A percentile compares a stretch with the other conserved stretches of the same genome.
These are phyloP conservation scores for Rhynchosporium graminicola DNA, from an alignment of 2,329 filamentous ascomycete genomes.

Conservation along the genomic window DNA sequence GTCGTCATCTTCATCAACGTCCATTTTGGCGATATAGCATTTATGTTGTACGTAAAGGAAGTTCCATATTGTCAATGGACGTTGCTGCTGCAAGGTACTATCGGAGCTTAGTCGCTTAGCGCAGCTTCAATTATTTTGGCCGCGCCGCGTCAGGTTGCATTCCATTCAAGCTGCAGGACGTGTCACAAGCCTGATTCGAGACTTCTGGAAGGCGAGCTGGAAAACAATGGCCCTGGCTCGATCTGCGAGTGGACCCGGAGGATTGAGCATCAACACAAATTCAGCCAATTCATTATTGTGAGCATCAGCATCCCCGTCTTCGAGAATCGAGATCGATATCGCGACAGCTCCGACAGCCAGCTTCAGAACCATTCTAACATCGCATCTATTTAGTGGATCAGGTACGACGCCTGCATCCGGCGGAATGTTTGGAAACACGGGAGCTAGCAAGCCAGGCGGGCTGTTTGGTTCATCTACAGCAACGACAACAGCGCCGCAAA, in stretches of 20 bases:
- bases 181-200: slow-evolving; percentile 12
- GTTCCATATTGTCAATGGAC: background rate
- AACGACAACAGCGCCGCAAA: slow-evolving; percentile 31
- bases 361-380: slow-evolving; percentile 24
- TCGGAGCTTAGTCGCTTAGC: slow-evolving; percentile 30
- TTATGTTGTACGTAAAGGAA: slow-evolving; percentile 8
- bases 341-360: slow-evolving; percentile 12
- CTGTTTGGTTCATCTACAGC: slow-evolving; percentile 34
- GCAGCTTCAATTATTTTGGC: slow-evolving; percentile 22
- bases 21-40: slow-evolving; percentile 49
- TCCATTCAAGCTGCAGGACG: slow-evolving; percentile 13
- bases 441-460: slow-evolving; percentile 31
- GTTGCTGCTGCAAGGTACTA: slow-evolving; percentile 20
- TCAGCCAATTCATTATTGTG: slow-evolving; percentile 60
- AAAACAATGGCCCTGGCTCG: slow-evolving; percentile 45
- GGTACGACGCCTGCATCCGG: slow-evolving; percentile 28
- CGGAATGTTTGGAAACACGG: slow-evolving; percentile 32
- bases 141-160: slow-evolving; percentile 22
- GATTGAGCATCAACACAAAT: slow-evolving; percentile 64
- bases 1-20: slow-evolving; percentile 68
- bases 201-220: slow-evolving; percentile 14
- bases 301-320: slow-evolving; percentile 40
- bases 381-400: slow-evolving; percentile 35
- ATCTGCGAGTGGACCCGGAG: slow-evolving; percentile 60
- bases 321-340: slow-evolving; percentile 16